Conservation (phyloP, 495 filamentous ascomycete genomes). For the Daldinia loculata region DNA sequence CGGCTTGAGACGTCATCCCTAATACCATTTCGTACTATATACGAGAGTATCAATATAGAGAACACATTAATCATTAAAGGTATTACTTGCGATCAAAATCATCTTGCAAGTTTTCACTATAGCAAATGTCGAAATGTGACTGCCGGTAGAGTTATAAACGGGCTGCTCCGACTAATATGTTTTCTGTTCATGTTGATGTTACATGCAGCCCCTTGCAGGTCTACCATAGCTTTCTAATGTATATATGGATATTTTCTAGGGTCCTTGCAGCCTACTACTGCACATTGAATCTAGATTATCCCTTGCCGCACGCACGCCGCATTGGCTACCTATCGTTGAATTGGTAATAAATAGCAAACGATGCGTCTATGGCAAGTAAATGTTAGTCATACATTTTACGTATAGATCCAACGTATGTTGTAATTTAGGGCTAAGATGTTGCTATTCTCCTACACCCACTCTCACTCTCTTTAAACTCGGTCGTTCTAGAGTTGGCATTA, state of each 20-base stretch:
- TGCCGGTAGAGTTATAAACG: not conserved
- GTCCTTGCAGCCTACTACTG: constrained; percentile 24
- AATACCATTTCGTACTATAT: not conserved
- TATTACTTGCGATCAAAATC: not conserved
- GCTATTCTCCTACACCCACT: constrained; percentile 10
- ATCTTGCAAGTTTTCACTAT: not conserved
- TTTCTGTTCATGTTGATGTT: constrained; percentile 5
- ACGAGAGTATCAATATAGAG: not conserved
- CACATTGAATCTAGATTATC: constrained; percentile 32
- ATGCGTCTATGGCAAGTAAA: not conserved
- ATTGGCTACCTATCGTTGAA: constrained; percentile 4
- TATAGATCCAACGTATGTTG: constrained; percentile 12
- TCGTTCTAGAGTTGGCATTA: constrained; percentile 25
- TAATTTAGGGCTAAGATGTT: constrained; percentile 18
- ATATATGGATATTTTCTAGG: constrained; percentile 17
- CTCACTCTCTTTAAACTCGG: not conserved
- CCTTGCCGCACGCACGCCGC: constrained; percentile 20
- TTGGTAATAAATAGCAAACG: constrained; percentile 20
- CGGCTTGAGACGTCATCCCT: not conserved
- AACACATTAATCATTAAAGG: not conserved
- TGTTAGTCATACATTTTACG: constrained; percentile 1
- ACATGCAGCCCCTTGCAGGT: constrained; percentile 33
- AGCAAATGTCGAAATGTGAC: not conserved
- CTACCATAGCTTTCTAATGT: not conserved
- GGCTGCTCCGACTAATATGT: not conserved